Conservation (phyloP, 768 basidiomycete genomes). For the Tricholoma matsutake region DNA sequence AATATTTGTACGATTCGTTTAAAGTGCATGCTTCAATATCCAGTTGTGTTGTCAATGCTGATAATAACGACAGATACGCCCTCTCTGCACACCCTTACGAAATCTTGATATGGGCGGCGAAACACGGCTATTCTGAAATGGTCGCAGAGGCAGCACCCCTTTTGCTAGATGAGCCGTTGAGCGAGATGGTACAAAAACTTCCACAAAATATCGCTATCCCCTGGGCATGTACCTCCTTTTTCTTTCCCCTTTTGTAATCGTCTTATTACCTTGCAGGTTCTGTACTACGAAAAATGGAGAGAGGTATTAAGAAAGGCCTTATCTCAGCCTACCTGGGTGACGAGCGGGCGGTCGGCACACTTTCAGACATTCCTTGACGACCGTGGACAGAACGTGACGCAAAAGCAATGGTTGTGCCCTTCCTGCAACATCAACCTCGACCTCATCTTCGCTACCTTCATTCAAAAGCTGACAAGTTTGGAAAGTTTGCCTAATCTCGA, state of each 20-base stretch:
- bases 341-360: neutral
- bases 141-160: neutral
- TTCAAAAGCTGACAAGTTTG: neutral
- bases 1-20: conserved; percentile 19
- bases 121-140: neutral
- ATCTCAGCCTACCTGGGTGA: neutral
- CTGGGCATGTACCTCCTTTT: neutral
- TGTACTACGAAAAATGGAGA: neutral
- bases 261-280: neutral
- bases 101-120: neutral
- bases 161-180: neutral
- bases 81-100: neutral
- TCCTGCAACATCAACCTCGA: neutral
- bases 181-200: neutral
- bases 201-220: neutral
- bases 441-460: neutral
- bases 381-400: neutral
- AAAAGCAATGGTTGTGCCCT: neutral
- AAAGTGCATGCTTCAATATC: conserved; percentile 17
- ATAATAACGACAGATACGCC: neutral
- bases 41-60: neutral
- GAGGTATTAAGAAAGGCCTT: neutral
- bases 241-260: neutral
- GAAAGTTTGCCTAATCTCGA: neutral
- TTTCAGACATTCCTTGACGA: neutral